Percentiles rank a stretch among this genome's conserved stretches.
Evolutionary conservation across 1,284 basidiomycete species (phyloP).

Genomic region (Moesziomyces parantarcticus): DNA sequence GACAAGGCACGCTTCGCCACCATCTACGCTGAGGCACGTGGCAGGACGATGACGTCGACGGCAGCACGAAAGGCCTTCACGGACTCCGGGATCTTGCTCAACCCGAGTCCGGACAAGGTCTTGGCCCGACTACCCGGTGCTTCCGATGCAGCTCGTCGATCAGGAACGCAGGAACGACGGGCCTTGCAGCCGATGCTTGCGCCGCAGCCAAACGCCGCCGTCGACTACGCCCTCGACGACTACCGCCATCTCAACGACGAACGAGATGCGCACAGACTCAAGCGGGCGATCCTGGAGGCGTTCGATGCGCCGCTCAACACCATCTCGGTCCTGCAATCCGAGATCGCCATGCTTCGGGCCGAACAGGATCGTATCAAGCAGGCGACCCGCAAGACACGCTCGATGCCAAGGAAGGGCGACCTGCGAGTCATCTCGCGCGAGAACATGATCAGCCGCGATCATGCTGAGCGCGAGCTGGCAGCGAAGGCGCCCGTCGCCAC

Average conservation of each 20-base stretch:
- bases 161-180: neutral
- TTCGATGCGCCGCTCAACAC: neutral
- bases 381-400: neutral
- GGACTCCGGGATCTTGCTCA: conserved; percentile 1
- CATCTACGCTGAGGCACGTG: conserved; percentile 12
- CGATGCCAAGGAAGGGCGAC: conserved; percentile 1
- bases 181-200: neutral
- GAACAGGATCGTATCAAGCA: conserved; percentile 1
- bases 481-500: too few species aligned
- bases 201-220: neutral
- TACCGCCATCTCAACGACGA: neutral
- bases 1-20: conserved; percentile 12
- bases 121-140: conserved; percentile 1
- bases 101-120: conserved; percentile 6
- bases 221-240: conserved; percentile 1
- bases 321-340: neutral
- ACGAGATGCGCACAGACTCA: neutral
- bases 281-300: conserved; percentile 1
- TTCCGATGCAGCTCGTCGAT: neutral
- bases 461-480: too few species aligned
- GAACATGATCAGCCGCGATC: too few species aligned
- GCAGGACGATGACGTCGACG: neutral
- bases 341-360: neutral
- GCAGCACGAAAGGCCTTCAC: conserved; percentile 12
- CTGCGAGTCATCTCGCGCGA: neutral